Conservation (phyloP, 768 basidiomycete species). For the Collybia sp. region DNA sequence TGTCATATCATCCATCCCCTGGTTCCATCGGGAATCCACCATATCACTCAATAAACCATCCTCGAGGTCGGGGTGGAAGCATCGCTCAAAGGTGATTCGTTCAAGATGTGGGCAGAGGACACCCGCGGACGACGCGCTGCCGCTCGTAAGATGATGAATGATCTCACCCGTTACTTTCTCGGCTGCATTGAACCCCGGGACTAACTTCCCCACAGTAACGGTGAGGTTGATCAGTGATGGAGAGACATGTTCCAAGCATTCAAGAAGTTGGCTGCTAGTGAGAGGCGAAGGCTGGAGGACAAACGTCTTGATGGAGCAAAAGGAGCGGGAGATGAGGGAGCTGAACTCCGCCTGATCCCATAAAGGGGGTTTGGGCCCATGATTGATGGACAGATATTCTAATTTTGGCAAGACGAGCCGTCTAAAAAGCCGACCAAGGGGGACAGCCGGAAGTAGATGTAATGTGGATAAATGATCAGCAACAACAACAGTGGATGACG, state of each 20-base stretch:
- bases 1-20: background rate
- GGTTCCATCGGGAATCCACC: background rate
- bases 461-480: background rate
- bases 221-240: too few relatives aligned
- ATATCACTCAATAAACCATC: background rate
- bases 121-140: background rate
- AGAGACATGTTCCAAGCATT: too few relatives aligned
- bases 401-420: too few relatives aligned
- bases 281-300: too few relatives aligned
- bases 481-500: background rate
- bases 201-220: background rate
- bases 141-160: background rate
- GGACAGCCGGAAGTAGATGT: background rate
- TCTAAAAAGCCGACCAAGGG: too few relatives aligned
- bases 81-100: background rate
- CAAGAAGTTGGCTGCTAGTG: too few relatives aligned
- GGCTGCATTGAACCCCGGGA: background rate
- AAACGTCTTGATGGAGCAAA: too few relatives aligned
- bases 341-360: too few relatives aligned
- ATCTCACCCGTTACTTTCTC: background rate
- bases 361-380: too few relatives aligned
- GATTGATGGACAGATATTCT: too few relatives aligned
- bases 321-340: too few relatives aligned
- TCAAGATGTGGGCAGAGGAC: constrained; percentile 1
- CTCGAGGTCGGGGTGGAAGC: background rate